Percentiles rank a stretch among this genome's conserved stretches.
These are phyloP conservation scores for Vigna radiata DNA, from an alignment of 306 rosid species.

Conservation along the genomic window DNA sequence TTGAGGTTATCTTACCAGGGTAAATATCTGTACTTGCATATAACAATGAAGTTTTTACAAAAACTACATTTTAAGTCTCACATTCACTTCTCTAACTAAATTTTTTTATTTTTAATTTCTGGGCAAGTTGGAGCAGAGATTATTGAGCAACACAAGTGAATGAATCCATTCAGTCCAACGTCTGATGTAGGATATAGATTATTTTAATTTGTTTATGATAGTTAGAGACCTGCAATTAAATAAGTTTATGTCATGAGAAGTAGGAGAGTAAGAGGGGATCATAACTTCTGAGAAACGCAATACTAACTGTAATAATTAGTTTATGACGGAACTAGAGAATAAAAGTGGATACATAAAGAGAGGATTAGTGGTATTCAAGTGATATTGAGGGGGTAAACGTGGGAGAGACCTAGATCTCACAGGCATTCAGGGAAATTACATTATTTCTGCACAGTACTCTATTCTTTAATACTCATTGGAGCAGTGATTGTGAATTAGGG, in stretches of 20 bases:
- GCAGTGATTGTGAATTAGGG: not conserved
- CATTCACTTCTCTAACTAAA: constrained; percentile 17
- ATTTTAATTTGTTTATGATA: not conserved
- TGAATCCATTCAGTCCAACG: not conserved
- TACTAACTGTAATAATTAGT: not conserved
- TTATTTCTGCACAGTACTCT: not conserved
- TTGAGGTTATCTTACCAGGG: constrained; percentile 3
- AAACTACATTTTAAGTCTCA: constrained; percentile 16
- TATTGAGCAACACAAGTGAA: not conserved
- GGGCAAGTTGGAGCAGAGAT: constrained; percentile 21
- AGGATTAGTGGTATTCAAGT: not conserved
- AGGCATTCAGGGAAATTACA: not conserved
- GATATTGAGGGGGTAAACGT: not conserved
- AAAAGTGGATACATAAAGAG: not conserved
- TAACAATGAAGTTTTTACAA: constrained; percentile 21
- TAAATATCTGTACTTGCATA: constrained; percentile 36
- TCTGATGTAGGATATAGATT: not conserved
- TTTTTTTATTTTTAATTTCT: not conserved
- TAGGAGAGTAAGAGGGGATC: constrained; percentile 1
- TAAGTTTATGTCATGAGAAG: not conserved
- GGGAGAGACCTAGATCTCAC: not conserved
- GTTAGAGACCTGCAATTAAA: not conserved
- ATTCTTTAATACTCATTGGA: not conserved
- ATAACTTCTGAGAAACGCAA: not conserved
- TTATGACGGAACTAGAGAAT: not conserved